phyloP scores from a whole-genome alignment of 441 rosid genomes.

The Gossypium gossypioides region DNA sequence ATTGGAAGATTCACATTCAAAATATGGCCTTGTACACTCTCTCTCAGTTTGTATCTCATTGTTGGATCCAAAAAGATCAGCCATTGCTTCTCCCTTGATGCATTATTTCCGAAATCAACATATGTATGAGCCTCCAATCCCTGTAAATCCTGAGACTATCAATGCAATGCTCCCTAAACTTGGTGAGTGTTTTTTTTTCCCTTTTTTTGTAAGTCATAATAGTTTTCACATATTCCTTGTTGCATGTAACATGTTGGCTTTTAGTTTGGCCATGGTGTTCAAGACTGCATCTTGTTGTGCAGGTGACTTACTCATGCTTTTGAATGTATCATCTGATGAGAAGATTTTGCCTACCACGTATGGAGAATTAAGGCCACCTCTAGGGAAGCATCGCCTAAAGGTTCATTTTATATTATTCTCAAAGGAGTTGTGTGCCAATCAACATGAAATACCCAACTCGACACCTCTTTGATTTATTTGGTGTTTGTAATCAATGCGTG shows the following conservation, averaged over 20 bases:
- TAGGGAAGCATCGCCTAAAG: conserved; percentile 98
- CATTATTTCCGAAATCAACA: conserved; percentile 78
- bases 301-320: conserved; percentile 71
- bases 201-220: not conserved
- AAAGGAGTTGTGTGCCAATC: conserved; percentile 7
- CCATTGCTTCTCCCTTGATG: conserved; percentile 57
- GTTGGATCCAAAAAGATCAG: conserved; percentile 83
- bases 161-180: conserved; percentile 89
- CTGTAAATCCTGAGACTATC: conserved; percentile 74
- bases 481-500: not conserved
- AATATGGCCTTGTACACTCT: conserved; percentile 82
- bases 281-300: conserved; percentile 18
- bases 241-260: conserved; percentile 11
- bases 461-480: not conserved
- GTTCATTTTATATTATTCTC: conserved; percentile 31
- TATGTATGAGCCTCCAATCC: conserved; percentile 65
- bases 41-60: conserved; percentile 91
- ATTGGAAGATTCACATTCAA: conserved; percentile 78
- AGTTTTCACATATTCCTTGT: not conserved
- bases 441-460: not conserved
- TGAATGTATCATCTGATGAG: conserved; percentile 67
- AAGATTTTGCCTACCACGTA: conserved; percentile 82
- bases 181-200: conserved; percentile 35
- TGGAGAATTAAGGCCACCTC: conserved; percentile 89
- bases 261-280: conserved; percentile 10